Evolutionary conservation across 257 asterid genomes (phyloP).

Genomic region (Jacaranda copaia): DNA sequence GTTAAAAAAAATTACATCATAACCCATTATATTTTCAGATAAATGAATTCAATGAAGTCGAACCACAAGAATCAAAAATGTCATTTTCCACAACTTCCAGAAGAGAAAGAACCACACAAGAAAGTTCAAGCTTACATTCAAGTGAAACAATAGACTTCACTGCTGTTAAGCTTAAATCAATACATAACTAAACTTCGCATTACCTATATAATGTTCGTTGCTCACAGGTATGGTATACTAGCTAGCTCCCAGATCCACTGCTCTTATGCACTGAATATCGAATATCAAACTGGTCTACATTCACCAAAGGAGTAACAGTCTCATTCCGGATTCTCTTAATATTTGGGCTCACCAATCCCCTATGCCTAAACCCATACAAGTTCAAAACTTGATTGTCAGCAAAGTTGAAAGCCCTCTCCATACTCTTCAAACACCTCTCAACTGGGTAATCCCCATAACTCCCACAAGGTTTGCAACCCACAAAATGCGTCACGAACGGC

Average conservation of each 20-base stretch:
- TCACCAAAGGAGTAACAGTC: constrained; percentile 54
- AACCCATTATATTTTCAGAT: not conserved
- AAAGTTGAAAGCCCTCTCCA: constrained; percentile 80
- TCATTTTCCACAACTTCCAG: not conserved
- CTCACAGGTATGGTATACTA: not conserved
- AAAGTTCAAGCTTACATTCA: not conserved
- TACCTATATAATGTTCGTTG: constrained; percentile 48
- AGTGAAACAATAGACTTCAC: not conserved
- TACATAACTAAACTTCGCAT: constrained; percentile 18
- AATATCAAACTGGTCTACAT: constrained; percentile 66
- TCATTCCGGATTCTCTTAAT: constrained; percentile 72
- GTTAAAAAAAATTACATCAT: too few species aligned
- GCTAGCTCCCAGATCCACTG: constrained; percentile 47
- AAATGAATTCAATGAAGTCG: not conserved
- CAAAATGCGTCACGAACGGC: constrained; percentile 81
- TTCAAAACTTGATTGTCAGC: constrained; percentile 74
- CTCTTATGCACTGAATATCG: constrained; percentile 48
- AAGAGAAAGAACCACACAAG: constrained; percentile 1
- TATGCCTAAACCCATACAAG: constrained; percentile 71
- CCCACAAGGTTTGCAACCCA: constrained; percentile 81
- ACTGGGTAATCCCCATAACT: constrained; percentile 78
- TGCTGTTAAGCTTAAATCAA: constrained; percentile 19
- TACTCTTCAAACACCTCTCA: constrained; percentile 66
- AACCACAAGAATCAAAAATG: not conserved
- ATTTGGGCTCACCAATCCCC: constrained; percentile 75